phyloP scores from a whole-genome alignment of 1,284 basidiomycete species.

The Apiotrichum gracile region DNA sequence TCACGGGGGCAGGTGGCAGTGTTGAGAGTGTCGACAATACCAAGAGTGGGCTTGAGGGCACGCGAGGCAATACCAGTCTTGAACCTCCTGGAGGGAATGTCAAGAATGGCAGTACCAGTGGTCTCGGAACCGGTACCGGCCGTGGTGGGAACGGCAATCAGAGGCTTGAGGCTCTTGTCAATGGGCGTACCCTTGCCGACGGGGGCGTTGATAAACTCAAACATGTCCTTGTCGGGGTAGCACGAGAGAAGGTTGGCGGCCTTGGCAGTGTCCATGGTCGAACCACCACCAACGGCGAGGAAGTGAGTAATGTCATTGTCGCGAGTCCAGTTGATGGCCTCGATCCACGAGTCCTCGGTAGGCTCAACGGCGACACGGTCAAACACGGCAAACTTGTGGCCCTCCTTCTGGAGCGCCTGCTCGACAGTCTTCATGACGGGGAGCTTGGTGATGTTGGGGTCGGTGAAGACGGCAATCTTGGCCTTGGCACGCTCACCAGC shows the following conservation, averaged over 20 bases:
- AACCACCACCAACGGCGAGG: constrained; percentile 89
- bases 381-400: constrained; percentile 67
- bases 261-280: constrained; percentile 93
- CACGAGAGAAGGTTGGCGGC: constrained; percentile 74
- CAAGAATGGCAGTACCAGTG: constrained; percentile 94
- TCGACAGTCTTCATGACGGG: constrained; percentile 68
- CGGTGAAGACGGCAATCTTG: constrained; percentile 90
- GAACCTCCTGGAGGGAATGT: constrained; percentile 73
- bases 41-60: constrained; percentile 81
- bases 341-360: constrained; percentile 63
- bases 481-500: constrained; percentile 24
- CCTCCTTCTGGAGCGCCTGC: constrained; percentile 31
- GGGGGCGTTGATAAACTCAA: constrained; percentile 96
- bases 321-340: constrained; percentile 83
- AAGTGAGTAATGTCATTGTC: constrained; percentile 86
- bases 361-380: constrained; percentile 83
- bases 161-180: constrained; percentile 64
- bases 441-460: constrained; percentile 74
- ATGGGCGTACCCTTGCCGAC: constrained; percentile 88
- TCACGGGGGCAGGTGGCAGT: constrained; percentile 76
- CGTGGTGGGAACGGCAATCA: constrained; percentile 90
- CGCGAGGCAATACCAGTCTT: constrained; percentile 95
- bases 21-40: constrained; percentile 78
- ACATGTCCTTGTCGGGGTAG: constrained; percentile 84
- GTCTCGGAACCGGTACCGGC: constrained; percentile 95